Percentiles rank a stretch among this genome's conserved stretches.
These are phyloP conservation scores for Hanseniaspora uvarum DNA, from an alignment of 1,139 yeast genomes.

Conservation along the genomic window DNA sequence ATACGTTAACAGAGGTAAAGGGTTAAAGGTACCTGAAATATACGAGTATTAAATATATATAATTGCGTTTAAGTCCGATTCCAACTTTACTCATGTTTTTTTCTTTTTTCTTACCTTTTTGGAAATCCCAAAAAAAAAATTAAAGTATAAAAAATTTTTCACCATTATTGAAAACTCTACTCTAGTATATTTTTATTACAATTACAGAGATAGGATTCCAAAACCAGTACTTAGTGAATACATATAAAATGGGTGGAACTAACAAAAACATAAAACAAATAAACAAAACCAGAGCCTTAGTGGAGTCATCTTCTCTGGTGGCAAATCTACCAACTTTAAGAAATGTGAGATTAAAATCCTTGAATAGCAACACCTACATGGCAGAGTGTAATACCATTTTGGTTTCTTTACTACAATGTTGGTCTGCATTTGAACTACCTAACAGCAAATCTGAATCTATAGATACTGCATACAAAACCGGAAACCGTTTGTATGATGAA, in stretches of 20 bases:
- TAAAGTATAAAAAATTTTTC: no score
- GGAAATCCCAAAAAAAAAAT: conserved; percentile 14
- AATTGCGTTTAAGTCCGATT: background rate
- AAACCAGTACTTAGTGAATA: no score
- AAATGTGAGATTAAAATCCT: conserved; percentile 59
- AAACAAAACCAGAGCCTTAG: conserved; percentile 22
- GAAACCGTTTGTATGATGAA: conserved; percentile 12
- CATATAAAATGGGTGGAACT: conserved; percentile 1
- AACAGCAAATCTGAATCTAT: conserved; percentile 13
- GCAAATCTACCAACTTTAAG: conserved; percentile 62
- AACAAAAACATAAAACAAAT: conserved; percentile 7
- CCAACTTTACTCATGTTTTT: background rate
- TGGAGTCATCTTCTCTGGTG: conserved; percentile 27
- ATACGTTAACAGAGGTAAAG: conserved; percentile 58
- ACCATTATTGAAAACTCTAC: background rate
- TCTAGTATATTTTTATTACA: no score
- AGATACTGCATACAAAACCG: conserved; percentile 13
- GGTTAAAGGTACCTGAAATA: conserved; percentile 77
- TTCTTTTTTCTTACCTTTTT: background rate
- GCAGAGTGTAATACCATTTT: conserved; percentile 69
- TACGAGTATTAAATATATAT: conserved; percentile 23
- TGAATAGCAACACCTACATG: conserved; percentile 47
- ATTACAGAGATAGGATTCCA: background rate
- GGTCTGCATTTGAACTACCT: conserved; percentile 74
- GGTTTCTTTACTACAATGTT: conserved; percentile 81